Evolutionary conservation across 1,139 yeast genomes (phyloP).

Genomic region (Nakaseomyces nivariensis): DNA sequence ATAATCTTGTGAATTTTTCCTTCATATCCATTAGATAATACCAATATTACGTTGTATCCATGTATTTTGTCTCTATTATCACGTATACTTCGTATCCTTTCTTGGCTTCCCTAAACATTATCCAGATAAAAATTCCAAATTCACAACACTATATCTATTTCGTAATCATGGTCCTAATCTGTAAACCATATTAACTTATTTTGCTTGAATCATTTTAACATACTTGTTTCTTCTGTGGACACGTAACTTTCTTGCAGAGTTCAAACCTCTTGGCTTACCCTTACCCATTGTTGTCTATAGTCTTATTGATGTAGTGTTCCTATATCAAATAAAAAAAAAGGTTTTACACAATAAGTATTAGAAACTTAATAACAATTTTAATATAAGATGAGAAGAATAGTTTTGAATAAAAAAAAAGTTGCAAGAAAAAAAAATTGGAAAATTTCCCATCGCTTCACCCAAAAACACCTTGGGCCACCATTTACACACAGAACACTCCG

Average conservation of each 20-base stretch:
- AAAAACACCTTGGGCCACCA: no score
- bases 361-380: neutral
- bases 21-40: no score
- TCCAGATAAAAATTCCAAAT: no score
- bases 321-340: neutral
- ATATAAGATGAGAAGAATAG: no score
- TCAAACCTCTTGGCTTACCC: constrained; percentile 56
- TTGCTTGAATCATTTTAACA: constrained; percentile 20
- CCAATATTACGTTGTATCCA: no score
- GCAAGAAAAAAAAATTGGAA: neutral
- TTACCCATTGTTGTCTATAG: constrained; percentile 32
- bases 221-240: constrained; percentile 97
- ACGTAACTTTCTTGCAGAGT: constrained; percentile 99
- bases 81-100: no score
- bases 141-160: no score
- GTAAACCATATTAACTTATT: no score
- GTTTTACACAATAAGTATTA: neutral
- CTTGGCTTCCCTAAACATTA: no score
- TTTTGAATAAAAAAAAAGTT: neutral
- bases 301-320: constrained; percentile 11
- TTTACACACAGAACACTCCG: neutral
- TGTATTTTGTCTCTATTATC: no score
- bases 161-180: no score
- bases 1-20: no score
- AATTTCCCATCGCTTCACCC: neutral